Base-by-base conservation (phyloP, 2,329 filamentous ascomycete genomes). In the Beauveria medogensis region DNA sequence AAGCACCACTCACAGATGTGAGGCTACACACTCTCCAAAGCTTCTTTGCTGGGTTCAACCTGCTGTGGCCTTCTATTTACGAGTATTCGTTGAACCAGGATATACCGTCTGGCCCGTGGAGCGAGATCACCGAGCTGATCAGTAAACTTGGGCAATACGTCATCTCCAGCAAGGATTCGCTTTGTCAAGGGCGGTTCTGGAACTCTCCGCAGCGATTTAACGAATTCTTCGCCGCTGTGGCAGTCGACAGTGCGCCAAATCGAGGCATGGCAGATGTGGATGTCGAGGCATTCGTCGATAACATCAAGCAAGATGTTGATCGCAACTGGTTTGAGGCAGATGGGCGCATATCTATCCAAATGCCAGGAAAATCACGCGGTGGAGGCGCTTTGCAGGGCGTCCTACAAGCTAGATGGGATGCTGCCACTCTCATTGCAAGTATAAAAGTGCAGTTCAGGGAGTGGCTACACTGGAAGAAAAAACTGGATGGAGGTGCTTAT, bases 241-340 rank as follows among this genome's bases (percentile, higher is more conserved):
- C 30, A 52, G 16, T 16, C 18, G 30, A 62, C 6, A 48, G 61
- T 37, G 18, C 52, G 68, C 30, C 58, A 59, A 50, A 62, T 55
- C 20, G 37, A 22, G 56, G 54, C 58, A 63, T 37, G 62, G 73
- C 37, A 61, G 71, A 3, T 9, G 14, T 12, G 16, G 69, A 77
- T 28, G 67, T 77, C 9, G 66, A 70, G 34, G 72, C 64, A 47
- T 82, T 82, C 60, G 69, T 71, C 7, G 71, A 72, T 18, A 74
- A 74, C 54, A 78, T 83, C 43, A 59, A 74, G 5, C 70, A 73
- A 9, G 80, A 83, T 47, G 74, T 82, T 12, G 68, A 69, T 4
- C 73, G 72, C 50, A 78, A 75, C 47, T 83, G 81, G 81, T 62
- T 72, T 8, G 66, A 70, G 1, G 68, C 68, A 3, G 67, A 65